These are phyloP conservation scores for Herpotrichia juniperi DNA, from an alignment of 2,329 filamentous ascomycete genomes.

Conservation along the genomic window DNA sequence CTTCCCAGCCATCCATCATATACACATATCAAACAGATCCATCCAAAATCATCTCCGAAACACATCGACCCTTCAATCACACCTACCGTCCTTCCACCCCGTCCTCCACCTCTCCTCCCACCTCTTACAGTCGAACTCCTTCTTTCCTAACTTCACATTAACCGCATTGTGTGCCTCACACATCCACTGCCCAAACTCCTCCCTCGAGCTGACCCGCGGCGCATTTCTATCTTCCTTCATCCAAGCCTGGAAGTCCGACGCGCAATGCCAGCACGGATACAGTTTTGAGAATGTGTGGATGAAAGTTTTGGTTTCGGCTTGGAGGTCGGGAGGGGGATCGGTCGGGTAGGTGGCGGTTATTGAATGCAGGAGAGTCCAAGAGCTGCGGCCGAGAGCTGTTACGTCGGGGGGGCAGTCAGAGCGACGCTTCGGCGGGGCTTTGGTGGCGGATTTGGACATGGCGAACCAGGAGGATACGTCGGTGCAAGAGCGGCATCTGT, in stretches of 20 bases:
- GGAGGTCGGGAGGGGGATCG: conserved; percentile 69
- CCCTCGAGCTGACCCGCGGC: conserved; percentile 63
- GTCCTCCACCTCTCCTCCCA: conserved; percentile 97
- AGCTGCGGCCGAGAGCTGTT: conserved; percentile 80
- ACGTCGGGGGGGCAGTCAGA: conserved; percentile 89
- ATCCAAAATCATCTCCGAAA: background rate
- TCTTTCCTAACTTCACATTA: conserved; percentile 88
- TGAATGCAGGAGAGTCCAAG: conserved; percentile 93
- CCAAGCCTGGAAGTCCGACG: conserved; percentile 86
- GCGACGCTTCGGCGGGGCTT: conserved; percentile 43
- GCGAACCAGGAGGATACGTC: conserved; percentile 65
- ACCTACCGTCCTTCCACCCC: conserved; percentile 77
- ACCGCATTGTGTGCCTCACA: conserved; percentile 88
- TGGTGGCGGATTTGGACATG: conserved; percentile 61
- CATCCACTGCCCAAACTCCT: conserved; percentile 81
- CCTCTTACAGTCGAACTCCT: conserved; percentile 81
- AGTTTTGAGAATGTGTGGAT: conserved; percentile 80
- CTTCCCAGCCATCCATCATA: background rate
- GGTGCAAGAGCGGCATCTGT: conserved; percentile 74
- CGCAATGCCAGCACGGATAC: conserved; percentile 96
- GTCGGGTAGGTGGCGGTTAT: conserved; percentile 87
- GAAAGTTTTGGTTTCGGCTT: conserved; percentile 79
- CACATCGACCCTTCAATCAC: conserved; percentile 54
- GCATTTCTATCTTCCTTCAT: conserved; percentile 70
- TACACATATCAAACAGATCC: background rate